Evolutionary conservation across 2,329 filamentous ascomycete species (phyloP), one percentile per base, ranked within the genome.

Genomic region (Pyricularia grisea): DNA sequence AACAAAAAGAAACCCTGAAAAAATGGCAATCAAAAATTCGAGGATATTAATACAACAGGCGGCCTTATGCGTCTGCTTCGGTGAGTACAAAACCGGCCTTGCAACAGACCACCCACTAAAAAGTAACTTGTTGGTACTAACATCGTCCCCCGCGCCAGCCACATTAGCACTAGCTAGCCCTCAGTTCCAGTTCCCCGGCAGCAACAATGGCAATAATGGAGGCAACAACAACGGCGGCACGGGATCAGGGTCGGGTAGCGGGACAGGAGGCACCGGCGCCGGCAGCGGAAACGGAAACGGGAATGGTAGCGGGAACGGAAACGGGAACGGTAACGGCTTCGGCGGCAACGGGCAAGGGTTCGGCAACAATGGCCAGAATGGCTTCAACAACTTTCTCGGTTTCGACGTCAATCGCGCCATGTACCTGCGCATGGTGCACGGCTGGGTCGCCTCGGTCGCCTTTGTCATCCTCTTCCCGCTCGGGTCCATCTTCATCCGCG

Each of bases 401-500:
- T 76, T 79, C 73, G 75, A 77, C 68, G 69, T 77, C 63, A 42
- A 71, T 1, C 42, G 69, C 5, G 77, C 77, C n/a, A 71, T 73
- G 50, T 71, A 72, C 68, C 76, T 76, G 64, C 77, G 80, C 30
- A 76, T 72, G 4, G 72, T 78, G 31, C 82, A 84, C 75, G 81
- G 81, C 17, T 75, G 80, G 33, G 71, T 84, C 4, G 80, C 79
- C 7, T 73, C 78, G 10, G 23, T 81, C 6, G 78, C 79, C 30
- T 80, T 84, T 69, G 79, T 79, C 12, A 72, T 79, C 25, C 71
- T 84, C 23, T 83, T 84, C 72, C 82, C 82, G 2, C 67, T 81
- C 23, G 82, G 82, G 65, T 76, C 81, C 1, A 77, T 83, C 64
- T 58, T 81, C 28, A 75, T 84, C 73, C 79, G 82, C 11, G 65